Evolutionary conservation across 768 basidiomycete genomes (phyloP).

Genomic region (Lactarius hengduanensis): DNA sequence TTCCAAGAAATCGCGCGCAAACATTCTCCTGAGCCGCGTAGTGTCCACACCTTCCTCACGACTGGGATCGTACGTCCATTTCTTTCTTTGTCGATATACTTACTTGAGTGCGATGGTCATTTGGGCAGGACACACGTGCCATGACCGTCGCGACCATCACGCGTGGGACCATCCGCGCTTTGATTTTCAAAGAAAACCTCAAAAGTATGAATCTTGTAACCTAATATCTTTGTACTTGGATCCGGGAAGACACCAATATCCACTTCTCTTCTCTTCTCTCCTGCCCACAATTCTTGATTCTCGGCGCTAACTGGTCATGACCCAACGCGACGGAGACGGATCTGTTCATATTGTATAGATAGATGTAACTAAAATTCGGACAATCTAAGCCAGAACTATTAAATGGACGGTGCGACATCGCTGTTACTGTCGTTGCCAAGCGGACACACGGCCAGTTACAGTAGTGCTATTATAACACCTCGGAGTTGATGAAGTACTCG

Average conservation of each 20-base stretch:
- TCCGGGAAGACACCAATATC: not conserved
- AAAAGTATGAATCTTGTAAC: not conserved
- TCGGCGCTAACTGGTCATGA: not conserved
- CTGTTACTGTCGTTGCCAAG: too few species aligned
- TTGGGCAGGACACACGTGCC: slow-evolving; percentile 15
- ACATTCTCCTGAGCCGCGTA: slow-evolving; percentile 26
- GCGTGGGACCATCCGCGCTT: slow-evolving; percentile 2
- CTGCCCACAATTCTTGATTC: not conserved
- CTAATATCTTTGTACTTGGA: not conserved
- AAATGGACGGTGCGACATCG: not conserved
- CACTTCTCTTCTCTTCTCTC: not conserved
- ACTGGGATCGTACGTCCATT: slow-evolving; percentile 22
- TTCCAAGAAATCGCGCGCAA: slow-evolving; percentile 20
- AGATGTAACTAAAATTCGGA: not conserved
- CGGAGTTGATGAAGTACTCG: not conserved
- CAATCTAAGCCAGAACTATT: not conserved
- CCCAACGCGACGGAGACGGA: not conserved
- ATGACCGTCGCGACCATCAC: not conserved
- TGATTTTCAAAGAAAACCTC: slow-evolving; percentile 3
- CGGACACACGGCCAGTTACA: too few species aligned
- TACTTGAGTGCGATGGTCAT: not conserved
- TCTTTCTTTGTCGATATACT: not conserved
- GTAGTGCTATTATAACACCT: not conserved
- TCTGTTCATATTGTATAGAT: not conserved
- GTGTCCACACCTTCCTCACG: slow-evolving; percentile 19